Evolutionary conservation across 2,329 filamentous ascomycete genomes (phyloP), one percentile per base, ranked within the genome.

Genomic region (Chrysoporthe puriensis): DNA sequence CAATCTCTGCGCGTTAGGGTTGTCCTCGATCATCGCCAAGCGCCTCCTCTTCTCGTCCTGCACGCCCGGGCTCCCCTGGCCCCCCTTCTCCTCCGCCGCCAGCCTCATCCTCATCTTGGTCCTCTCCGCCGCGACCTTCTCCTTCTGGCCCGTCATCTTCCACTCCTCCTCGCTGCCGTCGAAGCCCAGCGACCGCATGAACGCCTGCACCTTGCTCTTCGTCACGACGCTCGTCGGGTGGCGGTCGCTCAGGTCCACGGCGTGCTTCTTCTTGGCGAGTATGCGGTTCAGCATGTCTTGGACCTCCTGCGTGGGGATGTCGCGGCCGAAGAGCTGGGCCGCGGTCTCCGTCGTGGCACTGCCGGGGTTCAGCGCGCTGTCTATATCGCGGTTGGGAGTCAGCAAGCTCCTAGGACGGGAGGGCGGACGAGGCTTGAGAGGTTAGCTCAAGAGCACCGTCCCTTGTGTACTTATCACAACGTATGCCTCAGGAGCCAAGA

Each of bases 301-400:
- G 48, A 69, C 64, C 9, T 67, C 67, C 4, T 34, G 32, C 18
- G 52, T 46, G 43, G 67, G 67, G 42, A 69, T 62, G 42, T 69
- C 67, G 62, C 67, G 67, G 18, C 18, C 48, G 56, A 67, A 66
- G 14, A 54, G 50, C 32, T n/a, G 34, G 21, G 50, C 18, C 32
- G 26, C 44, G 6, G 60, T 42, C 18, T 62, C 40, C 1, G 8
- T 57, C 54, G 40, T 36, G 3, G 64, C n/a, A 4, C 46, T 44
- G n/a, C 26, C 61, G 14, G 67, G 67, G 61, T 69, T 69, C n/a
- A 69, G 64, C n/a, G 64, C 64, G 7, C 36, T 63, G 48, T 69
- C 54, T 57, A n/a, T 36, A n/a, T 36, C 50, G 18, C 1, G 9
- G 1, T 18, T 40, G 14, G 14, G 18, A 7, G 54, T 57, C 54